These are phyloP conservation scores for Flaveria sonorensis DNA, from an alignment of 129 eudicot species.

Conservation along the genomic window DNA sequence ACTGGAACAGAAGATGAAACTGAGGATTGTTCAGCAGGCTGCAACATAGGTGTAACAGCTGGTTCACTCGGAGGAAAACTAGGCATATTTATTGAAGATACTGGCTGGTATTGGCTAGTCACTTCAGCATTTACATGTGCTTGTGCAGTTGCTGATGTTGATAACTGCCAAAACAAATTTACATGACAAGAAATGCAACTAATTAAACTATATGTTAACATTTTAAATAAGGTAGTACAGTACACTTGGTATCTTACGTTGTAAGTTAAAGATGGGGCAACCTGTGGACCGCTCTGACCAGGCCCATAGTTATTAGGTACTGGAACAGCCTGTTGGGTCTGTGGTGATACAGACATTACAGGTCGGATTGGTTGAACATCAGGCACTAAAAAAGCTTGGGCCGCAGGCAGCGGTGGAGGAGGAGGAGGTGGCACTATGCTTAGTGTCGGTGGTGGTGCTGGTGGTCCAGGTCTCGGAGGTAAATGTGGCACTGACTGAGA, in stretches of 20 bases:
- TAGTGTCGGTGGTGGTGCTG: conserved; percentile 49
- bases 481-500: conserved; percentile 58
- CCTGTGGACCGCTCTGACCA: conserved; percentile 55
- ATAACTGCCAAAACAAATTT: conserved; percentile 35
- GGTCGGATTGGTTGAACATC: conserved; percentile 61
- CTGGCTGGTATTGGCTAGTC: conserved; percentile 50
- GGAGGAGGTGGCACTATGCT: conserved; percentile 42
- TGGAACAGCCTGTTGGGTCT: conserved; percentile 54
- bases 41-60: conserved; percentile 43
- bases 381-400: conserved; percentile 60
- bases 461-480: conserved; percentile 55
- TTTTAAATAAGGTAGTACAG: conserved; percentile 6
- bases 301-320: conserved; percentile 47
- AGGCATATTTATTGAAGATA: conserved; percentile 43
- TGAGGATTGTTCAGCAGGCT: conserved; percentile 44
- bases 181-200: conserved; percentile 15
- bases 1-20: conserved; percentile 38
- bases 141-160: conserved; percentile 52
- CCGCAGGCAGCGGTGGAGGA: conserved; percentile 37
- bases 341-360: conserved; percentile 53
- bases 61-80: conserved; percentile 52
- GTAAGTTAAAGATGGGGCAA: conserved; percentile 48
- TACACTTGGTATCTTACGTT: conserved; percentile 43
- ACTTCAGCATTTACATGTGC: conserved; percentile 55
- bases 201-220: background rate